phyloP scores from a whole-genome alignment of 768 basidiomycete species.

The Lyophyllum semitale region DNA sequence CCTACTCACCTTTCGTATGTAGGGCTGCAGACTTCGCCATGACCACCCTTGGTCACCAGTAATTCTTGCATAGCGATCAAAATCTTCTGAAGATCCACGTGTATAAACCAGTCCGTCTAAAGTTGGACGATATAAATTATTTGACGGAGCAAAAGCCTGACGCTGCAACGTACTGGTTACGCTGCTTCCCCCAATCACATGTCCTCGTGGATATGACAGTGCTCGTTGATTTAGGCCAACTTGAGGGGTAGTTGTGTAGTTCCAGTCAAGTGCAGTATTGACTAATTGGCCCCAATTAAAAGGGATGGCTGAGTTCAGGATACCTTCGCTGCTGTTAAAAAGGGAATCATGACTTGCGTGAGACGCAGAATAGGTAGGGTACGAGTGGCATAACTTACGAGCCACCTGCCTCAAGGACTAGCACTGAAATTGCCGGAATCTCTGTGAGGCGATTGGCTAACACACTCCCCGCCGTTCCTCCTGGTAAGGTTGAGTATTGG shows the following conservation, averaged over 20 bases:
- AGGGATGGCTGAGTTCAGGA: not conserved
- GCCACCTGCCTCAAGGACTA: constrained; percentile 12
- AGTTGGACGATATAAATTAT: not conserved
- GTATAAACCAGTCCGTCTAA: constrained; percentile 32
- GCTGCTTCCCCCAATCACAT: constrained; percentile 30
- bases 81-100: constrained; percentile 33
- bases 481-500: not conserved
- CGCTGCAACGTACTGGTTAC: constrained; percentile 23
- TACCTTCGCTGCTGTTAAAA: constrained; percentile 7
- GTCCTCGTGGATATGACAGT: constrained; percentile 24
- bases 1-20: constrained; percentile 4
- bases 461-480: constrained; percentile 10
- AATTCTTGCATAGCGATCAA: constrained; percentile 26
- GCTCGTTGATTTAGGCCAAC: constrained; percentile 20
- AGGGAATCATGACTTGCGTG: constrained; percentile 6
- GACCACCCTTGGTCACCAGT: constrained; percentile 35
- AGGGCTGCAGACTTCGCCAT: constrained; percentile 28
- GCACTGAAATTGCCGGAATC: not conserved
- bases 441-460: constrained; percentile 11
- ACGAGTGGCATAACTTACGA: not conserved
- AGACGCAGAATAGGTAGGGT: not conserved
- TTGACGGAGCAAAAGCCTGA: not conserved
- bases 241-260: constrained; percentile 32
- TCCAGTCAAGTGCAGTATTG: constrained; percentile 26
- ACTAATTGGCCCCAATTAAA: not conserved